phyloP scores from a whole-genome alignment of 139 green algal species.

The Chlamydomonas sp. region DNA sequence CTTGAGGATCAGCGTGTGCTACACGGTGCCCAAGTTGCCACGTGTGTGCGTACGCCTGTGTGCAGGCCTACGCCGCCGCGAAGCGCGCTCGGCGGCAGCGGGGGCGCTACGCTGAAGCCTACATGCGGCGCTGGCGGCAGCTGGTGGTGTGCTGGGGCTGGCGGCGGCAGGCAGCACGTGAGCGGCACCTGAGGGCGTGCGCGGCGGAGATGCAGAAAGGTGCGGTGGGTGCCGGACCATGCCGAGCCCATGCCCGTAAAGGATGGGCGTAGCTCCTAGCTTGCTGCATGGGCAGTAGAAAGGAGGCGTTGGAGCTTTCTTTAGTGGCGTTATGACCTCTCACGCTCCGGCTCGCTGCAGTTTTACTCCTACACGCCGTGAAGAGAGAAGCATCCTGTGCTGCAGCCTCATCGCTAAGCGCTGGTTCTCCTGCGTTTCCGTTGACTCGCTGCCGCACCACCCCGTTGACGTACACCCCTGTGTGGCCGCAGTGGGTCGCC shows the following conservation, averaged over 20 bases:
- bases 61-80: neutral
- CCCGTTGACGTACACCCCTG: neutral
- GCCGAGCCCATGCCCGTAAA: neutral
- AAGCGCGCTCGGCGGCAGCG: neutral
- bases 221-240: neutral
- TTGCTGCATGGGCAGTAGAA: too few species aligned
- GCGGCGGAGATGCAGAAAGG: neutral
- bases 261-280: too few species aligned
- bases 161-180: neutral
- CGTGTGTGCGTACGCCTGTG: neutral
- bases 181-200: constrained; percentile 28
- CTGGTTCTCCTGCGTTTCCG: too few species aligned
- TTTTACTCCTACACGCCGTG: too few species aligned
- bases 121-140: constrained; percentile 36
- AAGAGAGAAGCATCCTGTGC: too few species aligned
- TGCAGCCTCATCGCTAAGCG: too few species aligned
- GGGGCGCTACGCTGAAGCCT: constrained; percentile 12
- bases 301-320: too few species aligned
- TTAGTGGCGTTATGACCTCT: too few species aligned
- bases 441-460: too few species aligned
- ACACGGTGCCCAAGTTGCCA: neutral
- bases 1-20: neutral
- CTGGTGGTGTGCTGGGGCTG: constrained; percentile 25
- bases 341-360: too few species aligned
- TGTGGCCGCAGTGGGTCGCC: constrained; percentile 1